Conservation (phyloP, 2,329 filamentous ascomycete species). For the Blastomyces percursus region DNA sequence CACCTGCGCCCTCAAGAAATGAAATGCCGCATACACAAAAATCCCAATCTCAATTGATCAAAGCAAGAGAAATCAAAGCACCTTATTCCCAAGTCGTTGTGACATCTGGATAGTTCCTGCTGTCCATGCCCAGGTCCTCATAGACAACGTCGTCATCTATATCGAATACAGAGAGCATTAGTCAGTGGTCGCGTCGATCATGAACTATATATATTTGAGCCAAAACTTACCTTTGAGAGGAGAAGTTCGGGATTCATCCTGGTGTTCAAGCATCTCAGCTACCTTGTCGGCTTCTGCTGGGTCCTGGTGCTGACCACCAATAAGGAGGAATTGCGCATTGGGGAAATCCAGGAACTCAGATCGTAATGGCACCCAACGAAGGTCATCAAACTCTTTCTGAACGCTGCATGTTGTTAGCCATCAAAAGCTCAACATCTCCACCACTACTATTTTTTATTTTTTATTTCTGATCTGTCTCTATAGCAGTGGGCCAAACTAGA, state of each 20-base stretch:
- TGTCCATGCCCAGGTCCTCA: slow-evolving; percentile 46
- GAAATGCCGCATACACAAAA: background rate
- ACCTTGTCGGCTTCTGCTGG: slow-evolving; percentile 59
- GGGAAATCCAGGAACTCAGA: slow-evolving; percentile 64
- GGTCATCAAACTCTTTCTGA: slow-evolving; percentile 57
- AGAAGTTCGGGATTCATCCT: slow-evolving; percentile 58
- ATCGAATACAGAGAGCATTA: background rate
- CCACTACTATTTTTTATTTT: no score
- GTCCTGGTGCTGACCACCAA: slow-evolving; percentile 45
- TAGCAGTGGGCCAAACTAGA: slow-evolving; percentile 4
- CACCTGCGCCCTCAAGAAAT: background rate
- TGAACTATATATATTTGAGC: background rate
- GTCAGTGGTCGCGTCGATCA: background rate
- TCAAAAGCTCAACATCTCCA: background rate
- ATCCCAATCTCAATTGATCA: background rate
- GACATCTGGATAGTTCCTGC: slow-evolving; percentile 54
- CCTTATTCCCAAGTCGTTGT: slow-evolving; percentile 47
- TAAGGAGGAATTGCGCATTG: slow-evolving; percentile 66
- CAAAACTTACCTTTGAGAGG: slow-evolving; percentile 41
- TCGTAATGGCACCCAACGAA: slow-evolving; percentile 63
- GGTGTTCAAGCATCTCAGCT: slow-evolving; percentile 62
- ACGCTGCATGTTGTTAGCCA: slow-evolving; percentile 39
- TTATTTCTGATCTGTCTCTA: background rate
- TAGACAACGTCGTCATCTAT: slow-evolving; percentile 51
- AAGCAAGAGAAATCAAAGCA: background rate